Evolutionary conservation across 2,329 filamentous ascomycete genomes (phyloP).

Genomic region (Pseudofabraea citricarpa): DNA sequence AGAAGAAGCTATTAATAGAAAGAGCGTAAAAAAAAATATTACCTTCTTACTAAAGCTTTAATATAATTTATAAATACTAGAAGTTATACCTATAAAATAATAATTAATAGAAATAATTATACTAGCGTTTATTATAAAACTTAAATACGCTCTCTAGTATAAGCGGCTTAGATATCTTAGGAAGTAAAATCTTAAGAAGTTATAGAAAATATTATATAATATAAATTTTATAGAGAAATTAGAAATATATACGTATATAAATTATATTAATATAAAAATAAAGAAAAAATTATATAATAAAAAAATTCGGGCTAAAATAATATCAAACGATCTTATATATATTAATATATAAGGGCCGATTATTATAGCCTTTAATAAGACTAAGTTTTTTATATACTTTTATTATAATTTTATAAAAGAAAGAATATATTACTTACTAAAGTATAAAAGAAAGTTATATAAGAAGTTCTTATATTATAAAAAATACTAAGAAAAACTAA

Average conservation of each 20-base stretch:
- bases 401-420: neutral
- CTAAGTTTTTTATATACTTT: neutral
- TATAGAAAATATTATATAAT: neutral
- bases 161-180: neutral
- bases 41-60: too few species aligned
- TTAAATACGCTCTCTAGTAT: neutral
- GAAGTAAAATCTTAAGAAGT: neutral
- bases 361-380: neutral
- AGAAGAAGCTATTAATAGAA: too few species aligned
- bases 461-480: neutral
- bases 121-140: neutral
- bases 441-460: neutral
- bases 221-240: neutral
- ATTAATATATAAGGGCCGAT: neutral
- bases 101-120: neutral
- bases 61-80: too few species aligned
- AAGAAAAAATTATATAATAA: neutral
- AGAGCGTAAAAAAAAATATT: too few species aligned
- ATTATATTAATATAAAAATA: neutral
- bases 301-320: neutral
- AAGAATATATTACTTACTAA: neutral
- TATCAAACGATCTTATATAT: neutral
- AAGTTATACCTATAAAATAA: too few species aligned
- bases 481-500: neutral
- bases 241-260: neutral